Conservation (phyloP, 495 filamentous ascomycete genomes). For the Penicillium fimorum region DNA sequence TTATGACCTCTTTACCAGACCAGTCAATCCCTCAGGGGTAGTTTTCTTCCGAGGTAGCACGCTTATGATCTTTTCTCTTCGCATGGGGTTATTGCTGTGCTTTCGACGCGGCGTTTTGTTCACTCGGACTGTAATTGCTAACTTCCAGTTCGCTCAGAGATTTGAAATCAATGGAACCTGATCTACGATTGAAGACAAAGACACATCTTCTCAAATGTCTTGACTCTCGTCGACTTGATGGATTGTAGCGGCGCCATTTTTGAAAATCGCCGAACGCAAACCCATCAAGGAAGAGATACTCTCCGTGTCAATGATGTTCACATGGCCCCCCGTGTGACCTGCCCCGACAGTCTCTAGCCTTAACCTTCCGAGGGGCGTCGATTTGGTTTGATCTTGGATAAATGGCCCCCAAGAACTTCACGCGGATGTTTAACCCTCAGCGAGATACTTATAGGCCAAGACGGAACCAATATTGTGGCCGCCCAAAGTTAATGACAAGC, state of each 20-base stretch:
- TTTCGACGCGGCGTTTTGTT: neutral
- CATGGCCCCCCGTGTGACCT: neutral
- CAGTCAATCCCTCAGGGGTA: neutral
- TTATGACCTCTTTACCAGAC: neutral
- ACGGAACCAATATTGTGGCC: too few species aligned
- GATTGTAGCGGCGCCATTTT: neutral
- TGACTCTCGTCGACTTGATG: neutral
- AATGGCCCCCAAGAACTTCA: neutral
- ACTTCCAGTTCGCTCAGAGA: neutral
- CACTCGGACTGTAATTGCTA: neutral
- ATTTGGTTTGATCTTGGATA: neutral
- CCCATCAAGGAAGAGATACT: slow-evolving; percentile 1
- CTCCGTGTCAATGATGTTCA: neutral
- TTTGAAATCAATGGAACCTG: neutral
- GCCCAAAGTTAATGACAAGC: neutral
- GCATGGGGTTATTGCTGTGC: neutral
- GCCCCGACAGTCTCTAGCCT: neutral
- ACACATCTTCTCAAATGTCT: neutral
- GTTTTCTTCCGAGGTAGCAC: neutral
- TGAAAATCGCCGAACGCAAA: slow-evolving; percentile 8
- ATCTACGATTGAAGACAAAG: neutral
- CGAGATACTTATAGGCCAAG: neutral
- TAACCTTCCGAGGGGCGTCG: neutral
- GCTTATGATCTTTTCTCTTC: neutral
- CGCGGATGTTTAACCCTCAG: neutral